These are phyloP conservation scores for Deuterostichococcus epilithicus DNA, from an alignment of 139 green algal species.

Conservation along the genomic window DNA sequence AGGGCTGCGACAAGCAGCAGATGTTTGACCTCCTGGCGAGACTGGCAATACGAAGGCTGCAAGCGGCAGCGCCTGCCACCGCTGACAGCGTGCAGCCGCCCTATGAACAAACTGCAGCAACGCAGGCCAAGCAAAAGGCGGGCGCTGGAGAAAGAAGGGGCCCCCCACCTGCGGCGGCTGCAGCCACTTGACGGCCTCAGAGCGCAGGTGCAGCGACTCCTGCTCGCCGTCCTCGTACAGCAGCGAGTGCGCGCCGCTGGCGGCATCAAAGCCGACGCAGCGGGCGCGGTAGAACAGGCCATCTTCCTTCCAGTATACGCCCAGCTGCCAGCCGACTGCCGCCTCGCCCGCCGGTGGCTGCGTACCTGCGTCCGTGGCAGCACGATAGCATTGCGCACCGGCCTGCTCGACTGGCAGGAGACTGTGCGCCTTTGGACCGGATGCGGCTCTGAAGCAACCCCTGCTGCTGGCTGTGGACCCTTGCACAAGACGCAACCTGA, in stretches of 20 bases:
- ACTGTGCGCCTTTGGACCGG: too few relatives aligned
- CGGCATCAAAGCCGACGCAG: slow-evolving; percentile 3
- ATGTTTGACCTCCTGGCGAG: too few relatives aligned
- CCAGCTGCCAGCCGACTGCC: slow-evolving; percentile 15
- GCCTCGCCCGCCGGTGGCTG: not conserved
- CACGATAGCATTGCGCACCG: not conserved
- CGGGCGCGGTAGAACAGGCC: slow-evolving; percentile 8
- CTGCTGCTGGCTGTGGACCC: too few relatives aligned
- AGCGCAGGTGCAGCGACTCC: slow-evolving; percentile 2
- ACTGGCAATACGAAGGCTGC: too few relatives aligned
- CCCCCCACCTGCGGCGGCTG: too few relatives aligned
- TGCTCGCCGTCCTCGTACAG: slow-evolving; percentile 13
- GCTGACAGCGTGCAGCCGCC: too few relatives aligned
- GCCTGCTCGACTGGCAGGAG: not conserved
- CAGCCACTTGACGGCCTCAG: not conserved
- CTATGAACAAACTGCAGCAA: too few relatives aligned
- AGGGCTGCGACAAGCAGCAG: too few relatives aligned
- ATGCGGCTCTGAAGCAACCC: too few relatives aligned
- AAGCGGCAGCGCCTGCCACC: too few relatives aligned
- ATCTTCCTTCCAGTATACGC: slow-evolving; percentile 18
- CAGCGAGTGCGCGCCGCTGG: slow-evolving; percentile 7
- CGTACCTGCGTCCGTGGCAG: not conserved
- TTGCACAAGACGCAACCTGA: not conserved
- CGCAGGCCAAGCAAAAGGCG: too few relatives aligned
- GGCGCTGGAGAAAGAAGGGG: too few relatives aligned